phyloP scores from a whole-genome alignment of 176 grass and related monocot genomes.

The Lolium perenne region DNA sequence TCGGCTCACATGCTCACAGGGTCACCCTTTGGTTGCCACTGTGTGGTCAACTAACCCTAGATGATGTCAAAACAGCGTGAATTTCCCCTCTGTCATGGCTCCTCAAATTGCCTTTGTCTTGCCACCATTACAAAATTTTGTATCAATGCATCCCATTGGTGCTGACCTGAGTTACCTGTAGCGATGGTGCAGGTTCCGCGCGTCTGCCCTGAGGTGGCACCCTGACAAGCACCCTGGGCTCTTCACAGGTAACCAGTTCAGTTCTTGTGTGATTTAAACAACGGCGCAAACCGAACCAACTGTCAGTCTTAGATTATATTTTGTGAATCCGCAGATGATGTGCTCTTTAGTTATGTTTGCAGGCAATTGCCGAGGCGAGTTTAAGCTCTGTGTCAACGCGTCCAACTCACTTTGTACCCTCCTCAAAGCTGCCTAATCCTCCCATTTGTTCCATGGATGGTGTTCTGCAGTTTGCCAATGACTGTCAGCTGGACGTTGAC shows the following conservation, averaged over 20 bases:
- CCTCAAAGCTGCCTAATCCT: slow-evolving; percentile 50
- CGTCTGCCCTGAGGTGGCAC: slow-evolving; percentile 86
- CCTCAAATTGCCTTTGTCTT: slow-evolving; percentile 23
- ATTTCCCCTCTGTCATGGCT: slow-evolving; percentile 18
- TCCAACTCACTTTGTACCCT: slow-evolving; percentile 62
- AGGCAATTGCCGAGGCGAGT: slow-evolving; percentile 77
- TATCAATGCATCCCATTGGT: background rate
- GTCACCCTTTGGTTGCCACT: slow-evolving; percentile 62
- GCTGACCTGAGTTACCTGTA: slow-evolving; percentile 20
- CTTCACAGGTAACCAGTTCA: slow-evolving; percentile 67
- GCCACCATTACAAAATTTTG: slow-evolving; percentile 1
- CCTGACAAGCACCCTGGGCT: slow-evolving; percentile 78
- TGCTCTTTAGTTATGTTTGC: slow-evolving; percentile 26
- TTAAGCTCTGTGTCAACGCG: slow-evolving; percentile 81
- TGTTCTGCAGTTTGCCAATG: background rate
- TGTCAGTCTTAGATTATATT: background rate
- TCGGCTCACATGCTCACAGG: slow-evolving; percentile 72
- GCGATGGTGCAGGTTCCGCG: slow-evolving; percentile 58
- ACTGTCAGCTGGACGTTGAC: background rate
- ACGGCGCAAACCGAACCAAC: background rate
- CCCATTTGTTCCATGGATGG: background rate
- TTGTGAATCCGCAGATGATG: background rate
- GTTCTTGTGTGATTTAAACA: background rate
- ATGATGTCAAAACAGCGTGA: slow-evolving; percentile 91
- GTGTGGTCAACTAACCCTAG: slow-evolving; percentile 63